phyloP scores from a whole-genome alignment of 2,329 filamentous ascomycete genomes.

The Alternaria infectoria region DNA sequence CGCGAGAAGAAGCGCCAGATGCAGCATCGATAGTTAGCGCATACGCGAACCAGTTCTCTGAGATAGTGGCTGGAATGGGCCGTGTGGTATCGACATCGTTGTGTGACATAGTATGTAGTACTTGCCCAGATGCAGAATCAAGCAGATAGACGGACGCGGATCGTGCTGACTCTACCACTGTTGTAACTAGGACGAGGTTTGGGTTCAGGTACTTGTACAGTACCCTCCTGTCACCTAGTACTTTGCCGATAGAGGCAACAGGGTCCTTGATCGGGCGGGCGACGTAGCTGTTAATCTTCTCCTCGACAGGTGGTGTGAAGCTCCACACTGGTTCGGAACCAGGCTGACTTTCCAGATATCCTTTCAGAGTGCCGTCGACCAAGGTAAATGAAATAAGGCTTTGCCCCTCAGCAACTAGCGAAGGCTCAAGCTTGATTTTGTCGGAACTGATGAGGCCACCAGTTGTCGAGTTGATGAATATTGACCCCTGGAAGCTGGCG shows the following conservation, averaged over 20 bases:
- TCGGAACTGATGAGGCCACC: conserved; percentile 32
- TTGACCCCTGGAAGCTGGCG: conserved; percentile 23
- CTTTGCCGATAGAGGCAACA: conserved; percentile 91
- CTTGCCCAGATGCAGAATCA: conserved; percentile 82
- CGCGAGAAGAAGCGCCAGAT: conserved; percentile 67
- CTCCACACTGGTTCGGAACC: conserved; percentile 64
- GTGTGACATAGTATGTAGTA: conserved; percentile 75
- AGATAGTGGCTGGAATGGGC: conserved; percentile 76
- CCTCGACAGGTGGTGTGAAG: conserved; percentile 69
- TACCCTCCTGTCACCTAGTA: conserved; percentile 89
- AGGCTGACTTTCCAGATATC: conserved; percentile 32
- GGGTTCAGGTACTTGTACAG: conserved; percentile 97
- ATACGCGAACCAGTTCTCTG: conserved; percentile 96
- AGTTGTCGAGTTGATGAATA: conserved; percentile 45
- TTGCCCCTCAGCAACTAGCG: conserved; percentile 25
- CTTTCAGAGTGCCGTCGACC: conserved; percentile 41
- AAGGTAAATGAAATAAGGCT: conserved; percentile 42
- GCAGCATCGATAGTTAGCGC: conserved; percentile 67
- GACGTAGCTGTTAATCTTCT: conserved; percentile 72
- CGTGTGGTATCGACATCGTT: conserved; percentile 75
- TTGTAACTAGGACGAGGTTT: conserved; percentile 79
- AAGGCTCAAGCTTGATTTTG: conserved; percentile 17
- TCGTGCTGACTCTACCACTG: conserved; percentile 64
- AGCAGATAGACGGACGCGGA: conserved; percentile 78
- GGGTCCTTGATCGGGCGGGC: conserved; percentile 78